phyloP scores from a whole-genome alignment of 176 grass and related monocot species.

The Oryza officinalis region DNA sequence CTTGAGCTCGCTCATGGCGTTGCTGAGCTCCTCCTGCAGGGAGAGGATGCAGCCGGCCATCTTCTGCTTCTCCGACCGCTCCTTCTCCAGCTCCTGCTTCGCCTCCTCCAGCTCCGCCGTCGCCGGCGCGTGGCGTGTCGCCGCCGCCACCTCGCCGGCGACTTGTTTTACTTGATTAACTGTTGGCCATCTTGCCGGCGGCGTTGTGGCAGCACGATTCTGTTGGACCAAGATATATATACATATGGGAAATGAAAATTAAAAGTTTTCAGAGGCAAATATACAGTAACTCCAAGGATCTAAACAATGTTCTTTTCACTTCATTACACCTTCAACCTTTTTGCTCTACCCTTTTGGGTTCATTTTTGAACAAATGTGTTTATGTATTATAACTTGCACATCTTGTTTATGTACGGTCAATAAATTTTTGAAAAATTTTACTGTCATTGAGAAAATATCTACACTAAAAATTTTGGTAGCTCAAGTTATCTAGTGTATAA shows the following conservation, averaged over 20 bases:
- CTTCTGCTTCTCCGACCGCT: conserved; percentile 59
- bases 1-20: conserved; percentile 60
- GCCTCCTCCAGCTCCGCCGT: conserved; percentile 54
- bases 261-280: background rate
- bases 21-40: conserved; percentile 65
- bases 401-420: too few relatives aligned
- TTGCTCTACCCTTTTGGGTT: background rate
- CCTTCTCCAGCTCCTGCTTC: conserved; percentile 59
- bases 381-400: too few relatives aligned
- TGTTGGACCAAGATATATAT: background rate
- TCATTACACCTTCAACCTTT: too few relatives aligned
- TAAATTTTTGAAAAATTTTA: too few relatives aligned
- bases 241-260: too few relatives aligned
- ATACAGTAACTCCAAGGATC: background rate
- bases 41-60: conserved; percentile 66
- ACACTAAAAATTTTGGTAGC: too few relatives aligned
- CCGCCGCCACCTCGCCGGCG: background rate
- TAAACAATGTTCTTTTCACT: background rate
- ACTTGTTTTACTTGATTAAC: background rate
- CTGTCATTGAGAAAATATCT: too few relatives aligned
- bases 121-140: background rate
- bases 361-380: background rate
- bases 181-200: background rate
- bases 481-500: too few relatives aligned
- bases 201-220: conserved; percentile 27